A percentile compares a stretch with the other conserved stretches of the same genome.
Conservation (phyloP, 1,139 yeast genomes). For the Pneumocystis wakefieldiae region DNA sequence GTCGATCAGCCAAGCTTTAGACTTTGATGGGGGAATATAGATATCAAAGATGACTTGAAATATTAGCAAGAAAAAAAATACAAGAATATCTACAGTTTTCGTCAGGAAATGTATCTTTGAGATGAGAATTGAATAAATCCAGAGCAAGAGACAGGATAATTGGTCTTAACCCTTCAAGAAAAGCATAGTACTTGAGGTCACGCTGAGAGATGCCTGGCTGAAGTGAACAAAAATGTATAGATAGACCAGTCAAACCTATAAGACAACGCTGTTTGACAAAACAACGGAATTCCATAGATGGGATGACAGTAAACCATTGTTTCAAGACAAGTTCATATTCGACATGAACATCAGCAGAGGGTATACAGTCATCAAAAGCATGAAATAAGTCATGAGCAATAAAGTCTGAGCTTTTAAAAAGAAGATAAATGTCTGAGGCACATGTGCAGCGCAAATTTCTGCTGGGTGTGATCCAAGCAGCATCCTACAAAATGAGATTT, state of each 20-base stretch:
- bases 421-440: constrained; percentile 59
- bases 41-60: constrained; percentile 50
- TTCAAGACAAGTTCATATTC: constrained; percentile 56
- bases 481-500: constrained; percentile 36
- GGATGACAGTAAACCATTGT: constrained; percentile 68
- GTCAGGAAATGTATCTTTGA: constrained; percentile 40
- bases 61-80: background rate
- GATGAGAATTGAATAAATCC: constrained; percentile 38
- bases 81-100: constrained; percentile 24
- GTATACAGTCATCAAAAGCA: constrained; percentile 38
- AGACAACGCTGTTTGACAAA: constrained; percentile 51
- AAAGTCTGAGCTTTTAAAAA: constrained; percentile 76
- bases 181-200: constrained; percentile 69
- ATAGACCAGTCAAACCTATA: constrained; percentile 30
- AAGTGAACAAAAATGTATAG: too few relatives aligned
- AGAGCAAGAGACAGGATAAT: constrained; percentile 36
- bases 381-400: constrained; percentile 68
- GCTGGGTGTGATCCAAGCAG: constrained; percentile 76
- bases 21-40: constrained; percentile 62
- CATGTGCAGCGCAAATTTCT: constrained; percentile 56
- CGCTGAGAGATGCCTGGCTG: constrained; percentile 43
- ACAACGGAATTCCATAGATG: constrained; percentile 80
- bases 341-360: constrained; percentile 15
- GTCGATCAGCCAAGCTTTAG: constrained; percentile 55
- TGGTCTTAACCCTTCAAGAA: constrained; percentile 36